These are phyloP conservation scores for Boechera retrofracta DNA, from an alignment of 345 rosid species.

Conservation along the genomic window DNA sequence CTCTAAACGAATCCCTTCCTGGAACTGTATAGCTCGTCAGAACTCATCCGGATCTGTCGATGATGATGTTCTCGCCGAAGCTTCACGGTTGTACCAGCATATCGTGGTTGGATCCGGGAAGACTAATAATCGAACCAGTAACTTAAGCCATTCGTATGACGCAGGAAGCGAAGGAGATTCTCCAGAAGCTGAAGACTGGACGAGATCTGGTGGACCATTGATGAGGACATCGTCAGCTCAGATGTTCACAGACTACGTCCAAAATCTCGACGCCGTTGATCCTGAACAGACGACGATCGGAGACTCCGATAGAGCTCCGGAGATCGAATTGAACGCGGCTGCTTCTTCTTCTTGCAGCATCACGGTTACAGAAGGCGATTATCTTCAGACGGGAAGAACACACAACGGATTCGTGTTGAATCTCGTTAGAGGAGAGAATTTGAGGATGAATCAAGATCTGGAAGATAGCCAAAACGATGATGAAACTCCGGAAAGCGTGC, in stretches of 20 bases:
- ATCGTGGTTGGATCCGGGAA: slow-evolving; percentile 51
- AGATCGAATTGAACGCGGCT: slow-evolving; percentile 49
- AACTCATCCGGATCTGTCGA: slow-evolving; percentile 94
- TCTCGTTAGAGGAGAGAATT: slow-evolving; percentile 66
- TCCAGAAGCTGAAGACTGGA: slow-evolving; percentile 79
- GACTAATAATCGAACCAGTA: slow-evolving; percentile 37
- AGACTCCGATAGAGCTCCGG: slow-evolving; percentile 43
- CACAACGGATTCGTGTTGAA: slow-evolving; percentile 77
- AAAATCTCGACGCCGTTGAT: slow-evolving; percentile 56
- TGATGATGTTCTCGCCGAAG: slow-evolving; percentile 58
- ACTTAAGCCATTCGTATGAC: slow-evolving; percentile 47
- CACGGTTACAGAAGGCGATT: slow-evolving; percentile 79
- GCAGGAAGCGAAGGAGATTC: slow-evolving; percentile 92
- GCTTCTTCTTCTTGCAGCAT: slow-evolving; percentile 52
- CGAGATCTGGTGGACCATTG: slow-evolving; percentile 95
- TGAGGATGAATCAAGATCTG: slow-evolving; percentile 49
- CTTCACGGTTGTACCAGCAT: slow-evolving; percentile 43
- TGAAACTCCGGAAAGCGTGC: slow-evolving; percentile 67
- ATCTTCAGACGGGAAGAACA: slow-evolving; percentile 74
- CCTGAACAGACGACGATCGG: slow-evolving; percentile 41
- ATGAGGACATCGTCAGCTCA: slow-evolving; percentile 92
- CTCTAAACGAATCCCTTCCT: slow-evolving; percentile 90
- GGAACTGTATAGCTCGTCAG: slow-evolving; percentile 95
- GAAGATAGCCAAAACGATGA: slow-evolving; percentile 42
- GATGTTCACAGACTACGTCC: slow-evolving; percentile 74